Conservation (phyloP, 2,329 filamentous ascomycete species). For the Blumeriella jaapii region DNA sequence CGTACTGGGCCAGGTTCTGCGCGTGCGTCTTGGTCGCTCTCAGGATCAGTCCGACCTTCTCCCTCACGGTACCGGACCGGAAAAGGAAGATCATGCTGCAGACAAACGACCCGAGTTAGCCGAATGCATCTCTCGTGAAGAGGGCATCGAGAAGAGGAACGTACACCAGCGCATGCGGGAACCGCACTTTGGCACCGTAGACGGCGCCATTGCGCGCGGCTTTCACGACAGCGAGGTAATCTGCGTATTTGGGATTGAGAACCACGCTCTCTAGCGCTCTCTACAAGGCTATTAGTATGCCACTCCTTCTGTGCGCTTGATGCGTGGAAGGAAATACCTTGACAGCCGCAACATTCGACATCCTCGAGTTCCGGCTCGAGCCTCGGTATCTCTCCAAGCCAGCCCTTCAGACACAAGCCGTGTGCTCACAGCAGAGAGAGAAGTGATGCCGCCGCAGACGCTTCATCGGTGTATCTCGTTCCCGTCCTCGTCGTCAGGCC, state of each 20-base stretch:
- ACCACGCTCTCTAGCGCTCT: conserved; percentile 58
- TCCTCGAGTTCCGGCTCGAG: conserved; percentile 13
- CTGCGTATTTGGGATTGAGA: conserved; percentile 75
- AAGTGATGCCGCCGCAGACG: conserved; percentile 14
- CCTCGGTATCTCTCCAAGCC: conserved; percentile 19
- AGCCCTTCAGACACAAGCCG: conserved; percentile 1
- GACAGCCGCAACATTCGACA: conserved; percentile 20
- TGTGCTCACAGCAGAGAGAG: conserved; percentile 11
- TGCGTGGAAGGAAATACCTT: conserved; percentile 15
- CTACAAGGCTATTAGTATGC: conserved; percentile 14
- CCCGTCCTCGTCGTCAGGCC: not conserved
- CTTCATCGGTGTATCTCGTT: conserved; percentile 12
- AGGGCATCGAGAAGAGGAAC: conserved; percentile 20
- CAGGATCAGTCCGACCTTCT: conserved; percentile 69
- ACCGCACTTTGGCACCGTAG: conserved; percentile 94
- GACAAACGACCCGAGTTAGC: too few relatives aligned
- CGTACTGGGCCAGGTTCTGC: conserved; percentile 82
- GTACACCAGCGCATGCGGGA: conserved; percentile 89
- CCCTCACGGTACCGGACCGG: conserved; percentile 69
- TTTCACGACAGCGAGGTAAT: conserved; percentile 77
- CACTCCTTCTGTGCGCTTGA: too few relatives aligned
- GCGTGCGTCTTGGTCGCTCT: conserved; percentile 86
- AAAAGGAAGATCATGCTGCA: conserved; percentile 93
- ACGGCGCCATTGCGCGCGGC: conserved; percentile 92
- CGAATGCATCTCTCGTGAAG: too few relatives aligned